phyloP scores from a whole-genome alignment of 2,329 filamentous ascomycete genomes.

The Botrytis aclada region DNA sequence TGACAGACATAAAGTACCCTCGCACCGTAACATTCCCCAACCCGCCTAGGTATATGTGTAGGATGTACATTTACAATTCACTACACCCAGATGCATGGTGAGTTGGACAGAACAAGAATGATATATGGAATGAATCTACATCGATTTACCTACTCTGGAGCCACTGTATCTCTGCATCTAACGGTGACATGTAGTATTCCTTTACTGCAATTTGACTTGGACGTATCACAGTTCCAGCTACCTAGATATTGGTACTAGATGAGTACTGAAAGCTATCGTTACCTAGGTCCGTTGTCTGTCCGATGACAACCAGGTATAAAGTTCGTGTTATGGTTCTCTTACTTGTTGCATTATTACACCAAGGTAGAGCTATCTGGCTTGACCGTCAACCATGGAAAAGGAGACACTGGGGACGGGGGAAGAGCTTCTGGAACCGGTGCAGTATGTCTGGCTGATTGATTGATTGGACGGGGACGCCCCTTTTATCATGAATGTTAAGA shows the following conservation, averaged over 20 bases:
- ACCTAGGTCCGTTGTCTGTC: neutral
- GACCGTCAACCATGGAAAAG: neutral
- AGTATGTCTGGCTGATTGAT: neutral
- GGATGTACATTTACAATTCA: neutral
- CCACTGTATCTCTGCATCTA: neutral
- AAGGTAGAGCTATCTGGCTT: neutral
- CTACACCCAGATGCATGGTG: slow-evolving; percentile 5
- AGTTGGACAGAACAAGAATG: neutral
- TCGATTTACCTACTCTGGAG: neutral
- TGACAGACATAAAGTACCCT: neutral
- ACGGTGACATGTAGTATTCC: too few relatives aligned
- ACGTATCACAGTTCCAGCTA: neutral
- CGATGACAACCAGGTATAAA: neutral
- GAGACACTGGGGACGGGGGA: neutral
- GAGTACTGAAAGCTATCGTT: neutral
- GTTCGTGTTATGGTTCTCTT: neutral
- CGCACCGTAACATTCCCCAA: neutral
- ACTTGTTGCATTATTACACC: neutral
- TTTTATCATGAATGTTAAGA: neutral
- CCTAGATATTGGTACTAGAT: neutral
- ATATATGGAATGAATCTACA: neutral
- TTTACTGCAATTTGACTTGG: neutral
- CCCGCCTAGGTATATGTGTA: neutral
- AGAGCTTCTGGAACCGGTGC: neutral
- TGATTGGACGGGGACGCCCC: slow-evolving; percentile 8